phyloP scores from a whole-genome alignment of 345 rosid genomes.

The Sonneratia alba region DNA sequence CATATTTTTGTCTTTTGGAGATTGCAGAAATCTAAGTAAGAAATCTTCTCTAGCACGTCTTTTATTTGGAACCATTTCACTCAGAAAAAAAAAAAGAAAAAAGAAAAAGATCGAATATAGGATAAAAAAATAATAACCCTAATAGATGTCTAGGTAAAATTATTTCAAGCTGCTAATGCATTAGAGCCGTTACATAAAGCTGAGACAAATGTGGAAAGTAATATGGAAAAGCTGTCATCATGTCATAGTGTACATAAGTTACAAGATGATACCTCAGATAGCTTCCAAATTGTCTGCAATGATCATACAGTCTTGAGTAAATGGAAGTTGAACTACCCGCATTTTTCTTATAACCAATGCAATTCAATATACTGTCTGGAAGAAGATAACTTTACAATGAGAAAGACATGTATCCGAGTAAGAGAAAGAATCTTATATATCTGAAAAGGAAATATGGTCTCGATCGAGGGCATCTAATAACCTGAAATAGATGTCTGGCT shows the following conservation, averaged over 20 bases:
- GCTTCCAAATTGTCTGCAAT: slow-evolving; percentile 58
- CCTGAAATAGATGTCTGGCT: slow-evolving; percentile 54
- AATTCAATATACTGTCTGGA: slow-evolving; percentile 43
- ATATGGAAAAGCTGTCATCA: not conserved
- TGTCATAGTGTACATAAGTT: not conserved
- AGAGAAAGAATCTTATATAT: not conserved
- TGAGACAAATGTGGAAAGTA: not conserved
- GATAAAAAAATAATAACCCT: not conserved
- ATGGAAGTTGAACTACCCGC: slow-evolving; percentile 17
- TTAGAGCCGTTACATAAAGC: not conserved
- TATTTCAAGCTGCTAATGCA: not conserved
- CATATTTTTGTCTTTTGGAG: not conserved
- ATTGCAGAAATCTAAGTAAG: not conserved
- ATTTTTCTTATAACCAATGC: slow-evolving; percentile 40
- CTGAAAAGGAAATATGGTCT: not conserved
- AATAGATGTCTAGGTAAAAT: not conserved
- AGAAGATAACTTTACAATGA: slow-evolving; percentile 6
- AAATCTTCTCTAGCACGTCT: not conserved
- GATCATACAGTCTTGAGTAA: slow-evolving; percentile 46
- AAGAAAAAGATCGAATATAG: too few species aligned
- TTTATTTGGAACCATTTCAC: not conserved
- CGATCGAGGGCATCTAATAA: not conserved
- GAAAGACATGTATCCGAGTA: not conserved
- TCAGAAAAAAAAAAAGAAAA: not conserved
- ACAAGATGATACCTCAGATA: slow-evolving; percentile 26